Percentiles rank a stretch among this genome's conserved stretches.
Conservation (phyloP, 805 yeast genomes). For the Monosporozyma aerobia region DNA sequence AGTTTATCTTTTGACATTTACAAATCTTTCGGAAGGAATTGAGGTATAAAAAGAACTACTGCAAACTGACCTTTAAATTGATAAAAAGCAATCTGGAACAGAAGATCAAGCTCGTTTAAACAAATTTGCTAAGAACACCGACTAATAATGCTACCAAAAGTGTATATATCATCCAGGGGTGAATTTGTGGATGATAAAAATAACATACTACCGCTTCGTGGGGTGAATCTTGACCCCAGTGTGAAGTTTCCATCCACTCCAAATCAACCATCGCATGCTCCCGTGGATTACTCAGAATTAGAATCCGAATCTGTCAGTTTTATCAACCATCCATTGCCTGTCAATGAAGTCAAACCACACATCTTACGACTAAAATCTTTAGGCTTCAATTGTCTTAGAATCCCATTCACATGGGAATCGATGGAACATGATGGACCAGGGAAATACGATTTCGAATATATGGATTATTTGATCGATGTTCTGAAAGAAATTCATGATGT, state of each 20-base stretch:
- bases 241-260: slow-evolving; percentile 64
- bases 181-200: slow-evolving; percentile 49
- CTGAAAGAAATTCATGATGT: slow-evolving; percentile 46
- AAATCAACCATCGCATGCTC: slow-evolving; percentile 31
- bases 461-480: slow-evolving; percentile 58
- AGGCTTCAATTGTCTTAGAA: slow-evolving; percentile 76
- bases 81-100: not conserved
- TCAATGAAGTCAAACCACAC: slow-evolving; percentile 64
- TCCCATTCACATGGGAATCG: slow-evolving; percentile 85
- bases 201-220: slow-evolving; percentile 56
- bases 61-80: no score
- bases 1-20: no score
- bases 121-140: not conserved
- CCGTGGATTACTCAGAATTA: slow-evolving; percentile 39
- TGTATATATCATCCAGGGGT: slow-evolving; percentile 39
- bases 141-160: not conserved
- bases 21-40: not conserved
- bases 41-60: not conserved
- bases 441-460: slow-evolving; percentile 63
- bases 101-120: not conserved
- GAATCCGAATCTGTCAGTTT: slow-evolving; percentile 55
- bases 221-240: slow-evolving; percentile 72
- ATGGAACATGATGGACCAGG: slow-evolving; percentile 86
- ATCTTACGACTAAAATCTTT: slow-evolving; percentile 60
- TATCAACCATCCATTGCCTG: slow-evolving; percentile 71